phyloP scores from a whole-genome alignment of 2,329 filamentous ascomycete species.

The Fusarium agapanthi region DNA sequence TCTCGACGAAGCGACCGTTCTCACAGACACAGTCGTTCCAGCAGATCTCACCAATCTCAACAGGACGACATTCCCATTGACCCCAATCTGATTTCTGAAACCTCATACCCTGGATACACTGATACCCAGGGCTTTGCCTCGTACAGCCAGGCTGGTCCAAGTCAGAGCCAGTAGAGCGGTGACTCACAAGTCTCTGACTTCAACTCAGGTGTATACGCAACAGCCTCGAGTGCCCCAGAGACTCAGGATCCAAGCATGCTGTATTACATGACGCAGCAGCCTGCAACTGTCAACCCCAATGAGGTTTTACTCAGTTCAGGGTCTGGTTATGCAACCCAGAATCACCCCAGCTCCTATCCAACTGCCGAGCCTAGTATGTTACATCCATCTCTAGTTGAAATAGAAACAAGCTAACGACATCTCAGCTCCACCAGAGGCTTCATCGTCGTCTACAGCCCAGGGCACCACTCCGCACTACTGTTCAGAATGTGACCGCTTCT shows the following conservation, averaged over 20 bases:
- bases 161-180: constrained; percentile 33
- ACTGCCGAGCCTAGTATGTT: constrained; percentile 11
- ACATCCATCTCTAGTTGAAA: background rate
- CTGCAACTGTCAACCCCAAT: constrained; percentile 24
- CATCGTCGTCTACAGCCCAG: constrained; percentile 4
- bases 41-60: constrained; percentile 7
- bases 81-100: background rate
- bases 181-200: constrained; percentile 19
- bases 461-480: constrained; percentile 1
- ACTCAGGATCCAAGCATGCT: constrained; percentile 17
- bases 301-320: constrained; percentile 3
- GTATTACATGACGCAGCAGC: constrained; percentile 15
- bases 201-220: background rate
- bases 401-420: background rate
- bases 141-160: constrained; percentile 26
- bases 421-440: constrained; percentile 3
- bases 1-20: constrained; percentile 23
- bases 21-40: constrained; percentile 15
- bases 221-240: constrained; percentile 12
- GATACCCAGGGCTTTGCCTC: background rate
- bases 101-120: background rate
- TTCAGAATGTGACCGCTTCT: constrained; percentile 2
- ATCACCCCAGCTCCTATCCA: constrained; percentile 14
- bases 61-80: constrained; percentile 26
- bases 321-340: background rate